Conservation (phyloP, 352 stramenopile species). For the Globisporangium emineosum region DNA sequence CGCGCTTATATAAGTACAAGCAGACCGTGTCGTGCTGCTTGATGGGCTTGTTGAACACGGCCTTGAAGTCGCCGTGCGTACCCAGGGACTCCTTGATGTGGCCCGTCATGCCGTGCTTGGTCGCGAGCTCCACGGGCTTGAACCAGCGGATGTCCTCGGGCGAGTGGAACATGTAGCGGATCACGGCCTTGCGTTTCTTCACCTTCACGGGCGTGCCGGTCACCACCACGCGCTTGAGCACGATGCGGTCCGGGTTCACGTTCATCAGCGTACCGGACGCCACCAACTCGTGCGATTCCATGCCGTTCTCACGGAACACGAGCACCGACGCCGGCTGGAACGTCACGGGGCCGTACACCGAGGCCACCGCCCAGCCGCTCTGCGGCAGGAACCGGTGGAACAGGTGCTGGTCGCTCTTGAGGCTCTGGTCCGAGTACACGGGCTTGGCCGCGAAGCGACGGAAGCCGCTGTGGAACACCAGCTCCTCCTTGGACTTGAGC, state of each 20-base stretch:
- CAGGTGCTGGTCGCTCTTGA: constrained; percentile 99
- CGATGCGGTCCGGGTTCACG: constrained; percentile 96
- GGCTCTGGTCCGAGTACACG: constrained; percentile 97
- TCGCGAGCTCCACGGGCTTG: constrained; percentile 96
- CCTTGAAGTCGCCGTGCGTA: constrained; percentile 99
- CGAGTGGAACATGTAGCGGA: constrained; percentile 99
- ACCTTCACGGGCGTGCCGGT: constrained; percentile 98
- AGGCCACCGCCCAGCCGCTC: constrained; percentile 87
- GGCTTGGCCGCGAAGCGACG: constrained; percentile 90
- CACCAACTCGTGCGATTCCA: constrained; percentile 72
- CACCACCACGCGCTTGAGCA: constrained; percentile 98
- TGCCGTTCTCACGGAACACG: constrained; percentile 85
- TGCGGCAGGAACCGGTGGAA: constrained; percentile 97
- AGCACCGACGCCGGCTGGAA: constrained; percentile 96
- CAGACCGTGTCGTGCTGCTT: constrained; percentile 99
- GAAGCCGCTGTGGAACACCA: constrained; percentile 97
- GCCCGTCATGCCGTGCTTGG: constrained; percentile 97
- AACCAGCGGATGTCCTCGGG: constrained; percentile 98
- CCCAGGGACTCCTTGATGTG: constrained; percentile 98
- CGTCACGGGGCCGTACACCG: constrained; percentile 92
- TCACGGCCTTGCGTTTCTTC: constrained; percentile 97
- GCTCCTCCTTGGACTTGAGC: constrained; percentile 95
- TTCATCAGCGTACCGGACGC: constrained; percentile 94
- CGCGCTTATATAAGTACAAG: constrained; percentile 98
- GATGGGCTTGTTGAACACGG: constrained; percentile 98